Conservation (phyloP, 75 land plant species). For the Adiantum capillusveneris region DNA sequence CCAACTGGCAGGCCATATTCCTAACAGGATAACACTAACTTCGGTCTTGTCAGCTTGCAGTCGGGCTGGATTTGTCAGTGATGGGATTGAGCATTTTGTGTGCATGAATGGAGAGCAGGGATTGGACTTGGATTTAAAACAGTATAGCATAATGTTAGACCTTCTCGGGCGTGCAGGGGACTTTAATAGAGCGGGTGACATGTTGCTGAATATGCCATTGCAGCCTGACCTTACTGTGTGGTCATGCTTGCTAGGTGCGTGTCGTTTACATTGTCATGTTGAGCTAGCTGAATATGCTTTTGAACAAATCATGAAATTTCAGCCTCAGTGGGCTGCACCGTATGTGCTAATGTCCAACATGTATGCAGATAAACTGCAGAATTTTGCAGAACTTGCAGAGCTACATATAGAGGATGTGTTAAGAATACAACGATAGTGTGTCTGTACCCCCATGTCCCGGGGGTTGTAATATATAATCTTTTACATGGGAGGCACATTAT, state of each 20-base stretch:
- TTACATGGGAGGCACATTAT: too few species aligned
- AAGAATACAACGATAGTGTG: too few species aligned
- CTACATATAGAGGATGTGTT: too few species aligned
- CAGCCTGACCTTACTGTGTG: slow-evolving; percentile 16
- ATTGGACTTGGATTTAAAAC: slow-evolving; percentile 10
- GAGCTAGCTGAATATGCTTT: slow-evolving; percentile 8
- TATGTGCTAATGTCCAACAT: slow-evolving; percentile 24
- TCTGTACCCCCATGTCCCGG: too few species aligned
- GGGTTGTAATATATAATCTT: too few species aligned
- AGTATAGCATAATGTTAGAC: slow-evolving; percentile 27
- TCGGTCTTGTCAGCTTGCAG: slow-evolving; percentile 10
- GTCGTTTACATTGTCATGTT: slow-evolving; percentile 12
- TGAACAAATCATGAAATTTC: slow-evolving; percentile 5
- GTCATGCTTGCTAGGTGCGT: slow-evolving; percentile 18
- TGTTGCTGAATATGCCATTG: slow-evolving; percentile 16
- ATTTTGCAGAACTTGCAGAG: too few species aligned
- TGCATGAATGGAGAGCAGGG: slow-evolving; percentile 12
- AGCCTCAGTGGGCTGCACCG: slow-evolving; percentile 12
- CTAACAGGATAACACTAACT: slow-evolving; percentile 2
- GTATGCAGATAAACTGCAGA: slow-evolving; percentile 4
- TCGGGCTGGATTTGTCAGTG: slow-evolving; percentile 11
- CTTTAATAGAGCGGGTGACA: slow-evolving; percentile 10
- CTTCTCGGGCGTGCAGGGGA: slow-evolving; percentile 23
- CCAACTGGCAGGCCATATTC: not conserved
- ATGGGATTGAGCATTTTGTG: slow-evolving; percentile 11